A percentile compares a stretch with the other conserved stretches of the same genome.
Conservation (phyloP, 177 flowering plant species). For the Vitis hybrid region DNA sequence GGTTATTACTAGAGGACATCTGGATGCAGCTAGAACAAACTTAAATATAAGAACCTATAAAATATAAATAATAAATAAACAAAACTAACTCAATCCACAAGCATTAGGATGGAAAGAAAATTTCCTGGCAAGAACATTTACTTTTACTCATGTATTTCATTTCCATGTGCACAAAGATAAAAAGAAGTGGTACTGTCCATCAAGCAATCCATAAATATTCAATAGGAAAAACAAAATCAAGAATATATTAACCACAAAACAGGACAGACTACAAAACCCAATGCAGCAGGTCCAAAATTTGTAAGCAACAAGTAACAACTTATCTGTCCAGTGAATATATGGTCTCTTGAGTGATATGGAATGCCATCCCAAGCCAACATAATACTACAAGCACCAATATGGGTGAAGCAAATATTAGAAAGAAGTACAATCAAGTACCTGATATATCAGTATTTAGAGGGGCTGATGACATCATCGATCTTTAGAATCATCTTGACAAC, state of each 20-base stretch:
- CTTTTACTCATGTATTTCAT: no score
- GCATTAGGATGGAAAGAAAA: no score
- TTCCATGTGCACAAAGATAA: neutral
- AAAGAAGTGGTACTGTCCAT: neutral
- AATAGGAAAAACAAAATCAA: neutral
- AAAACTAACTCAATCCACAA: no score
- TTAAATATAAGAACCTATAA: no score
- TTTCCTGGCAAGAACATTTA: no score
- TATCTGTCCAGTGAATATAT: neutral
- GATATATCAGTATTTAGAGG: slow-evolving; percentile 53
- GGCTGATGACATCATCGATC: slow-evolving; percentile 87
- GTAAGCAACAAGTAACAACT: slow-evolving; percentile 9
- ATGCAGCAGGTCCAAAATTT: neutral
- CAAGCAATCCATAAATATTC: neutral
- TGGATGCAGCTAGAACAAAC: no score
- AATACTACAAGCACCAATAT: neutral
- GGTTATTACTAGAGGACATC: no score
- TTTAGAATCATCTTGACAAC: slow-evolving; percentile 97
- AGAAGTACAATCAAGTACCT: neutral
- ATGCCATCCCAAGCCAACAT: neutral
- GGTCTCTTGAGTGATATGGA: neutral
- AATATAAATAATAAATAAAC: no score
- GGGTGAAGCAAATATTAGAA: neutral
- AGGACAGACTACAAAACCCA: neutral
- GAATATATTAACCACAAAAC: neutral